phyloP scores from a whole-genome alignment of 2,329 filamentous ascomycete species.

The Allantophomopsis lycopodina region DNA sequence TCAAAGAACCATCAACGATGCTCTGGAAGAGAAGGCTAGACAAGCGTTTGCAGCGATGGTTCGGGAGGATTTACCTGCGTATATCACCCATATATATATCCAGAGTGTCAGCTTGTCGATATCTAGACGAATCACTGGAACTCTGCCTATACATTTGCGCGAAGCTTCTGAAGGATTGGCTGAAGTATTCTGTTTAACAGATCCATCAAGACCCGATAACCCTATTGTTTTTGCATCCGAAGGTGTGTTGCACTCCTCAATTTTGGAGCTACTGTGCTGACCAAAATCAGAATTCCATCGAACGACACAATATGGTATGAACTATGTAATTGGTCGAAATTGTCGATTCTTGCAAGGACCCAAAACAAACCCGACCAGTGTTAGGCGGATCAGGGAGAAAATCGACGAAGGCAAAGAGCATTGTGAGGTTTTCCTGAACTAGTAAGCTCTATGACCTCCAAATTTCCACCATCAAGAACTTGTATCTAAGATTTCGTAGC shows the following conservation, averaged over 20 bases:
- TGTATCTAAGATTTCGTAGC: constrained; percentile 17
- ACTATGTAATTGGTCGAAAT: constrained; percentile 61
- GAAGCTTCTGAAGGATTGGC: constrained; percentile 63
- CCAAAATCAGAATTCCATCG: constrained; percentile 48
- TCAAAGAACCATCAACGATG: constrained; percentile 38
- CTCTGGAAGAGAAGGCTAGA: constrained; percentile 48
- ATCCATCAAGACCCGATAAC: constrained; percentile 60
- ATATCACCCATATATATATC: constrained; percentile 55
- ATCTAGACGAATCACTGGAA: constrained; percentile 52
- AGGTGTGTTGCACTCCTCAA: constrained; percentile 28
- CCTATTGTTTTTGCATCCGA: constrained; percentile 68
- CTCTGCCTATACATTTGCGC: constrained; percentile 45
- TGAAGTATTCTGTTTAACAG: constrained; percentile 65
- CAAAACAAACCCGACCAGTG: constrained; percentile 49
- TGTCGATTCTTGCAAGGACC: constrained; percentile 70
- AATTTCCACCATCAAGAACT: not conserved
- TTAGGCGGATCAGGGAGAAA: constrained; percentile 47
- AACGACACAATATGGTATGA: constrained; percentile 63
- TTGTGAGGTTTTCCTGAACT: constrained; percentile 65
- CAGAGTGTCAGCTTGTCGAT: constrained; percentile 59
- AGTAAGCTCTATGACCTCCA: constrained; percentile 25
- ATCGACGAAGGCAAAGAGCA: constrained; percentile 51
- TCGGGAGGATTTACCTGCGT: constrained; percentile 57
- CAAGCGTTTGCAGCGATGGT: constrained; percentile 51
- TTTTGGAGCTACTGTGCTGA: constrained; percentile 2